Percentiles rank a stretch among this genome's conserved stretches.
These are phyloP conservation scores for Hymenotorrendiella dingleyae DNA, from an alignment of 2,329 filamentous ascomycete genomes.

Conservation along the genomic window DNA sequence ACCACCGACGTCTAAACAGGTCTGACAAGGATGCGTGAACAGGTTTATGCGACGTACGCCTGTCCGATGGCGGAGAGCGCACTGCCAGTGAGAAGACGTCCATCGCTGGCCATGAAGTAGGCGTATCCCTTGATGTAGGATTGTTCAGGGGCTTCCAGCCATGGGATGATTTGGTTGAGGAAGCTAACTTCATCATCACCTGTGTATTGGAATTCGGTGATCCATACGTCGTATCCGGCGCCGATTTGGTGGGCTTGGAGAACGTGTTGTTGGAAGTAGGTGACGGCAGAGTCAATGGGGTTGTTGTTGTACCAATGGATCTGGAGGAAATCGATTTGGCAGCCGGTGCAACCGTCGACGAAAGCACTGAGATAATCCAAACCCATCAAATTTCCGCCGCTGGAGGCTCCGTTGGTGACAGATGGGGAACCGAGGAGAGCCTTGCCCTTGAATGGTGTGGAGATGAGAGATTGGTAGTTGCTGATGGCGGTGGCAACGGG, in stretches of 20 bases:
- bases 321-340: constrained; percentile 39
- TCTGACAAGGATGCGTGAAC: too few relatives aligned
- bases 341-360: constrained; percentile 35
- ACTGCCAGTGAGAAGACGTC: constrained; percentile 24
- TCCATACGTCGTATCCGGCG: constrained; percentile 36
- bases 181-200: constrained; percentile 32
- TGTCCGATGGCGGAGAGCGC: constrained; percentile 6
- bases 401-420: constrained; percentile 39
- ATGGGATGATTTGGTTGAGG: constrained; percentile 37
- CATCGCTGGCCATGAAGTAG: constrained; percentile 34
- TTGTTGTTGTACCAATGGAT: constrained; percentile 43
- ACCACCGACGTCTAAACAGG: too few relatives aligned
- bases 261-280: constrained; percentile 38
- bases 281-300: constrained; percentile 26
- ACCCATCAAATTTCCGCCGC: constrained; percentile 31
- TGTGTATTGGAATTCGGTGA: constrained; percentile 40
- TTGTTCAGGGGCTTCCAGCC: constrained; percentile 35
- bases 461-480: constrained; percentile 38
- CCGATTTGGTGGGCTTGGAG: constrained; percentile 33
- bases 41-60: constrained; percentile 1
- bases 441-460: constrained; percentile 37
- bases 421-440: constrained; percentile 41
- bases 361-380: constrained; percentile 40
- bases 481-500: constrained; percentile 31
- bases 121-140: constrained; percentile 35